phyloP scores from a whole-genome alignment of 176 grass and related monocot species.

The Oryza brachyantha region DNA sequence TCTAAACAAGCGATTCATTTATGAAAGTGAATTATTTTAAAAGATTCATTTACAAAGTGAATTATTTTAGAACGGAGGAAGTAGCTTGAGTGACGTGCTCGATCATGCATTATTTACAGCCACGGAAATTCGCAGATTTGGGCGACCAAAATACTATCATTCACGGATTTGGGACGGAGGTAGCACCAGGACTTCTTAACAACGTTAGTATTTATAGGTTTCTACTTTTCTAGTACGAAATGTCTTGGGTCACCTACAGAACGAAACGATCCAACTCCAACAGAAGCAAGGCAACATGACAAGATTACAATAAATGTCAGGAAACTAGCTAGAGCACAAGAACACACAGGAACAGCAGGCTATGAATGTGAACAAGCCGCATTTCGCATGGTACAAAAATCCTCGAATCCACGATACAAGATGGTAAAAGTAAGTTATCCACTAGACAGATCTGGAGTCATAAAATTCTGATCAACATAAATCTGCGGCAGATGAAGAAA shows the following conservation, averaged over 20 bases:
- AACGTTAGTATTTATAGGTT: neutral
- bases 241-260: neutral
- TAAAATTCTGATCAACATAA: constrained; percentile 28
- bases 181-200: neutral
- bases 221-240: neutral
- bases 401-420: constrained; percentile 4
- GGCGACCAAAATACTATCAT: neutral
- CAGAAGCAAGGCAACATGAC: too few relatives aligned
- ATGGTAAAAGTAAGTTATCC: neutral
- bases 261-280: neutral
- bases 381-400: neutral
- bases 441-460: neutral
- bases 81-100: too few relatives aligned
- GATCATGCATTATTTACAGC: neutral
- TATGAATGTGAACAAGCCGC: neutral
- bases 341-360: neutral
- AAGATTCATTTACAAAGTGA: too few relatives aligned
- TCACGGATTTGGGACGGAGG: too few relatives aligned
- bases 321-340: neutral
- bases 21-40: too few relatives aligned
- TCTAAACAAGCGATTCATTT: too few relatives aligned
- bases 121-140: neutral
- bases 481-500: constrained; percentile 1
- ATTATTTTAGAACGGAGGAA: too few relatives aligned
- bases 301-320: too few relatives aligned